Evolutionary conservation across 805 yeast species (phyloP).

Genomic region (Metschnikowia reukaufii): DNA sequence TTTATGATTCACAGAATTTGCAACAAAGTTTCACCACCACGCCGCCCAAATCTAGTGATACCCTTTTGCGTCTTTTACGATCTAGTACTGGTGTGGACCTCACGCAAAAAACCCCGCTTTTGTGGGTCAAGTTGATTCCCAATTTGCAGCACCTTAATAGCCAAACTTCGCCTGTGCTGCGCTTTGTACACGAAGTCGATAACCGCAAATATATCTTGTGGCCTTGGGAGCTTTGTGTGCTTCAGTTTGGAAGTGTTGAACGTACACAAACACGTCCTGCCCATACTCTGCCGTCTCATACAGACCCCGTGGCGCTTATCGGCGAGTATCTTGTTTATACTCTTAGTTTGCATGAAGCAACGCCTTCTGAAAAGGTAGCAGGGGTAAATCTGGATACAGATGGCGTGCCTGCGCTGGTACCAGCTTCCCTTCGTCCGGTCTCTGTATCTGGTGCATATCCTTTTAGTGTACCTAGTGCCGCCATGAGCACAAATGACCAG

Average conservation of each 20-base stretch:
- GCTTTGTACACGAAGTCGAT: conserved; percentile 52
- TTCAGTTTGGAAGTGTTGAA: conserved; percentile 46
- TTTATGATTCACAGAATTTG: conserved; percentile 31
- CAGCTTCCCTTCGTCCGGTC: neutral
- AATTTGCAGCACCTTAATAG: conserved; percentile 68
- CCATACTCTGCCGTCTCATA: neutral
- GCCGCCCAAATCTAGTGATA: conserved; percentile 27
- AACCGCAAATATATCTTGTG: conserved; percentile 61
- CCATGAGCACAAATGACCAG: neutral
- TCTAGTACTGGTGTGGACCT: conserved; percentile 34
- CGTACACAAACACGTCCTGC: neutral
- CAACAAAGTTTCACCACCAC: conserved; percentile 26
- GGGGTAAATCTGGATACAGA: neutral
- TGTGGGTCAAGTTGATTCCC: conserved; percentile 71
- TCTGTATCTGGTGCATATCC: conserved; percentile 7
- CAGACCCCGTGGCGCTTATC: conserved; percentile 35
- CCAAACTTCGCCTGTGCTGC: conserved; percentile 60
- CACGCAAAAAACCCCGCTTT: conserved; percentile 25
- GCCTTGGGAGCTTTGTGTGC: conserved; percentile 68
- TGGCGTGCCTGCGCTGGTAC: neutral
- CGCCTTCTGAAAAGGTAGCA: neutral
- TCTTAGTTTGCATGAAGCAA: conserved; percentile 21
- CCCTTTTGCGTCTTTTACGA: conserved; percentile 32
- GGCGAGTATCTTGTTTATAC: conserved; percentile 29
- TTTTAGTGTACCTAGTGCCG: conserved; percentile 19